Evolutionary conservation across 495 filamentous ascomycete genomes (phyloP).

Genomic region (Aspergillus sclerotioniger): DNA sequence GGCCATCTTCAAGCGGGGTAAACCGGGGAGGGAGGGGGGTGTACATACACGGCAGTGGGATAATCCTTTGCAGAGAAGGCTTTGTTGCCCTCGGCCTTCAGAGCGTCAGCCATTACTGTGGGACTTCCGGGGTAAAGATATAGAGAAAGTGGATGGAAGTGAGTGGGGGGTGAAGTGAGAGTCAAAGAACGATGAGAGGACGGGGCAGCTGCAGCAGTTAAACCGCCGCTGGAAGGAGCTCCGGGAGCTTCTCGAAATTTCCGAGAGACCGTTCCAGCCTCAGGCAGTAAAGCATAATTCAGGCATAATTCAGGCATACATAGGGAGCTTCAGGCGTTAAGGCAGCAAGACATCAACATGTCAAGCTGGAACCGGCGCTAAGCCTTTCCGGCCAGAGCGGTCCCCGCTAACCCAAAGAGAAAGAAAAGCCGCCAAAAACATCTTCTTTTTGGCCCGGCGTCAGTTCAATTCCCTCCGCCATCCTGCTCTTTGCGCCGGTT

Average conservation of each 20-base stretch:
- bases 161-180: neutral
- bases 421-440: conserved; percentile 34
- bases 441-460: conserved; percentile 24
- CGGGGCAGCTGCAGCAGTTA: conserved; percentile 11
- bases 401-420: conserved; percentile 26
- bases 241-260: conserved; percentile 53
- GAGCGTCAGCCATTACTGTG: conserved; percentile 53
- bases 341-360: neutral
- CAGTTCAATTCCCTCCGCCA: conserved; percentile 13
- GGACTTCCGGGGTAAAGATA: conserved; percentile 1
- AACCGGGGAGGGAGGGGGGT: conserved; percentile 34
- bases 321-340: neutral
- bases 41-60: conserved; percentile 83
- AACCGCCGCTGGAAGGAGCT: conserved; percentile 3
- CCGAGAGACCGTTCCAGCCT: conserved; percentile 28
- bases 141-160: conserved; percentile 6
- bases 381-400: conserved; percentile 18
- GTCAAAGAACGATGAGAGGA: conserved; percentile 2
- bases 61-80: conserved; percentile 97
- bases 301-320: neutral
- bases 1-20: conserved; percentile 16
- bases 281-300: conserved; percentile 26
- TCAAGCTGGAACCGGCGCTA: conserved; percentile 19
- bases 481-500: neutral
- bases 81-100: conserved; percentile 97